Conservation (phyloP, 345 rosid genomes). For the Brassica carinata region DNA sequence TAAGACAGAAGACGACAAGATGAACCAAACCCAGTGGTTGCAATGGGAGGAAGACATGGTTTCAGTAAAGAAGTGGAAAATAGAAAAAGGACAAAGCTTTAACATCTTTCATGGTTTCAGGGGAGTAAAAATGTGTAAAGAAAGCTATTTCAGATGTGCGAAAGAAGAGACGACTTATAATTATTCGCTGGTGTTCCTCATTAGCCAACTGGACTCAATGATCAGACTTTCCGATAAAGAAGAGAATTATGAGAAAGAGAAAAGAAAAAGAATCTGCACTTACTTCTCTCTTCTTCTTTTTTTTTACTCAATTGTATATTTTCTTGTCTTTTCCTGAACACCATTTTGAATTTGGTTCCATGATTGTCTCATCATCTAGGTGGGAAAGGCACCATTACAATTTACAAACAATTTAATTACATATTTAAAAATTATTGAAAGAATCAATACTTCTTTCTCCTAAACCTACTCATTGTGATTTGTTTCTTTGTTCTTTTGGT, state of each 20-base stretch:
- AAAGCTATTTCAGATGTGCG: background rate
- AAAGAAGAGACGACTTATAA: conserved; percentile 37
- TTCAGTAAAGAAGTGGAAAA: conserved; percentile 46
- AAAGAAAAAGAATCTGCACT: conserved; percentile 25
- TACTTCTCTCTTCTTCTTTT: conserved; percentile 23
- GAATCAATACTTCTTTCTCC: conserved; percentile 16
- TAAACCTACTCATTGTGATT: conserved; percentile 21
- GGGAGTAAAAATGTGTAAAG: background rate
- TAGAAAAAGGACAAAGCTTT: conserved; percentile 42
- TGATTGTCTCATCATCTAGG: conserved; percentile 86
- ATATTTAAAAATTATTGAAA: conserved; percentile 43
- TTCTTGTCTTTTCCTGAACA: conserved; percentile 39
- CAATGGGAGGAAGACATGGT: conserved; percentile 49
- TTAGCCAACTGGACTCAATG: conserved; percentile 62
- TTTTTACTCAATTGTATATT: conserved; percentile 8
- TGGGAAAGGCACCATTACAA: conserved; percentile 42
- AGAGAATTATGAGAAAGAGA: conserved; percentile 8
- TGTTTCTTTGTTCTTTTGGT: conserved; percentile 8
- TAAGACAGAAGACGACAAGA: conserved; percentile 54
- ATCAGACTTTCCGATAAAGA: conserved; percentile 12
- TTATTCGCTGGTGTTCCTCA: conserved; percentile 49
- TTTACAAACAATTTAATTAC: conserved; percentile 48
- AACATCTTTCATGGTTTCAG: conserved; percentile 36
- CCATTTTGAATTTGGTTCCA: conserved; percentile 48
- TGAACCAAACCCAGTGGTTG: conserved; percentile 49